Conservation (phyloP, 1,284 basidiomycete genomes). For the Inonotus hispidus region DNA sequence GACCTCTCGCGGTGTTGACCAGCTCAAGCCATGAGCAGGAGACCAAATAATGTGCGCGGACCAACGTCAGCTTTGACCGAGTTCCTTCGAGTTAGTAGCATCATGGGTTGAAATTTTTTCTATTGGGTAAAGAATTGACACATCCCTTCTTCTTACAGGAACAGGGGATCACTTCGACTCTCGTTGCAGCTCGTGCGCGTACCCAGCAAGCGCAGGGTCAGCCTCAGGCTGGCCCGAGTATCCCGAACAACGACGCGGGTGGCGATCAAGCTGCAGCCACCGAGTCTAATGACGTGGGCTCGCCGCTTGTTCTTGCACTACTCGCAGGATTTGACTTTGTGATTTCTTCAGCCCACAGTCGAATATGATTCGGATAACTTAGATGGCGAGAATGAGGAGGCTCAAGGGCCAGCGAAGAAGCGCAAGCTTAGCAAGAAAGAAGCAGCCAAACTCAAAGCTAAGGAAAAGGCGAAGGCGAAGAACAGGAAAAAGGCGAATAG, state of each 20-base stretch:
- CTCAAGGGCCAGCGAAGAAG: slow-evolving; percentile 33
- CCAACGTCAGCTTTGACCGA: slow-evolving; percentile 91
- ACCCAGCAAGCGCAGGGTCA: slow-evolving; percentile 26
- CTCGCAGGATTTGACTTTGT: slow-evolving; percentile 8
- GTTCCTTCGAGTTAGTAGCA: slow-evolving; percentile 69
- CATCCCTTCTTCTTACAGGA: slow-evolving; percentile 42
- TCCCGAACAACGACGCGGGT: slow-evolving; percentile 28
- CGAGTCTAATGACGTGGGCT: slow-evolving; percentile 14
- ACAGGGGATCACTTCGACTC: slow-evolving; percentile 70
- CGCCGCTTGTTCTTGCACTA: background rate
- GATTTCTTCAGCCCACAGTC: slow-evolving; percentile 19
- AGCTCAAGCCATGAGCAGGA: background rate
- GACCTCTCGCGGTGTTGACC: background rate
- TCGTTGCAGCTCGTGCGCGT: slow-evolving; percentile 50
- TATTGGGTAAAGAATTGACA: background rate
- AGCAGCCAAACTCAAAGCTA: slow-evolving; percentile 32
- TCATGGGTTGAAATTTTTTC: slow-evolving; percentile 18
- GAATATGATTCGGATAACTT: slow-evolving; percentile 68
- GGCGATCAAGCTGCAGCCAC: slow-evolving; percentile 22
- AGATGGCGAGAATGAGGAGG: slow-evolving; percentile 49
- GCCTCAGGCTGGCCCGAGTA: slow-evolving; percentile 46
- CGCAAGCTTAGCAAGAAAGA: slow-evolving; percentile 37
- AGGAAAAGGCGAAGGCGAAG: slow-evolving; percentile 36
- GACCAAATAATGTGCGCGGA: slow-evolving; percentile 70
- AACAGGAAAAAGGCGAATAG: slow-evolving; percentile 42